A percentile compares a stretch with the other conserved stretches of the same genome.
These are phyloP conservation scores for Trichoderma gracile DNA, from an alignment of 2,329 filamentous ascomycete genomes.

Conservation along the genomic window DNA sequence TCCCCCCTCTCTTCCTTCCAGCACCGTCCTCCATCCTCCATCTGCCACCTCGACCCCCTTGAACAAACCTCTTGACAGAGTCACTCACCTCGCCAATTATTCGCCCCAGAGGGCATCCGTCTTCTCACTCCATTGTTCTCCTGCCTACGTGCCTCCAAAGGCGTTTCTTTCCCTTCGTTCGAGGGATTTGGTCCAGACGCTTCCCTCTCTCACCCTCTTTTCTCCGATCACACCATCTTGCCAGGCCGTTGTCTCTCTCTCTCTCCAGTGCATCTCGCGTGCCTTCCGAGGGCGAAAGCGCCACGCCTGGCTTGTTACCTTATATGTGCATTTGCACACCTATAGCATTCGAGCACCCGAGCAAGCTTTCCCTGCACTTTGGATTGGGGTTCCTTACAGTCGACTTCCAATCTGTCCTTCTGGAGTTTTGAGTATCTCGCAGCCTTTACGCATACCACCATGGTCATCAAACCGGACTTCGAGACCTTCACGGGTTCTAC, in stretches of 20 bases:
- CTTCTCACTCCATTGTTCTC: rapidly evolving
- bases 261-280: not conserved
- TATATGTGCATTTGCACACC: too few species aligned
- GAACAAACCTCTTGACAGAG: too few species aligned
- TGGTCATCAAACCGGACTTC: not conserved
- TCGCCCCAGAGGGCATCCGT: too few species aligned
- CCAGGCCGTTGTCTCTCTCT: not conserved
- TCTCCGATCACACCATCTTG: not conserved
- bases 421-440: not conserved
- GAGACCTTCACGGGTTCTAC: not conserved
- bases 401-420: not conserved
- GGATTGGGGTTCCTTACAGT: not conserved
- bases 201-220: too few species aligned
- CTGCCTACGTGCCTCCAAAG: not conserved
- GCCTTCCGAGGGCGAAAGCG: too few species aligned
- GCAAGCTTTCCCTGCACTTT: not conserved
- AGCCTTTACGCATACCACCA: not conserved
- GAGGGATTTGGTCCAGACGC: too few species aligned
- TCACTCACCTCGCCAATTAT: too few species aligned
- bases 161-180: not conserved
- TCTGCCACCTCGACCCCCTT: not conserved
- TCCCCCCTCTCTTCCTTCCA: not conserved
- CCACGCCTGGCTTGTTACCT: too few species aligned
- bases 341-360: not conserved
- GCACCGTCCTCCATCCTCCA: too few species aligned